Conservation (phyloP, 23 red algal species). For the Agarophyton chilense region DNA sequence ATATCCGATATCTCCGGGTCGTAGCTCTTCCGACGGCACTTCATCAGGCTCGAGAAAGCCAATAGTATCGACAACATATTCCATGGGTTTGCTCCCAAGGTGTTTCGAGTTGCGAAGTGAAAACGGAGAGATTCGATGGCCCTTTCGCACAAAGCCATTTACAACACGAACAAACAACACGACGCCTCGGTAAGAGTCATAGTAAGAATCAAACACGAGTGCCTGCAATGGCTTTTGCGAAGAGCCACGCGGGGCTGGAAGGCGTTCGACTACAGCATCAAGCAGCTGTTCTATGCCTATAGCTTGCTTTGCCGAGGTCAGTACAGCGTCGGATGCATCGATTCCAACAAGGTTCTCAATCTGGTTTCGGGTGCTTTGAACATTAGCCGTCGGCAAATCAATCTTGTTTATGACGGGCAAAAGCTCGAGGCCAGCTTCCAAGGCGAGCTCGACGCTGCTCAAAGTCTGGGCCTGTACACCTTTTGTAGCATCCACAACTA, state of each 20-base stretch:
- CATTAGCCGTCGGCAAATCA: conserved; percentile 85
- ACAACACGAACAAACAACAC: conserved; percentile 82
- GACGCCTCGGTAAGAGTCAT: conserved; percentile 85
- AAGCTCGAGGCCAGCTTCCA: conserved; percentile 66
- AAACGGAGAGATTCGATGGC: conserved; percentile 64
- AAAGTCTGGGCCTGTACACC: conserved; percentile 94
- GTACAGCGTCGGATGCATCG: conserved; percentile 42
- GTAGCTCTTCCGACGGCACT: conserved; percentile 19
- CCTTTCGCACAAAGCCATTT: conserved; percentile 65
- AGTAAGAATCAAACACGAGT: conserved; percentile 85
- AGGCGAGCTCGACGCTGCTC: conserved; percentile 74
- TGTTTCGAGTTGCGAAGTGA: conserved; percentile 15
- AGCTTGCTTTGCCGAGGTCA: conserved; percentile 85
- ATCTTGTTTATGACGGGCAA: conserved; percentile 95
- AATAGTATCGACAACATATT: conserved; percentile 55
- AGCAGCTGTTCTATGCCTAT: conserved; percentile 73
- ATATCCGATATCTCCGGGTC: conserved; percentile 76
- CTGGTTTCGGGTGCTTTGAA: conserved; percentile 38
- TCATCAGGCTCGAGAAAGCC: conserved; percentile 71
- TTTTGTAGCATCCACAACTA: conserved; percentile 87
- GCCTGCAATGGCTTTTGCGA: conserved; percentile 64
- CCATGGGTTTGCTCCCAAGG: not conserved
- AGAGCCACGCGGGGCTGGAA: conserved; percentile 62
- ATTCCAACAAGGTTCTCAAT: conserved; percentile 74
- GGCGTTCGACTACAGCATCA: conserved; percentile 68